Evolutionary conservation across 768 basidiomycete genomes (phyloP).

Genomic region (Leucocoprinus leucothites): DNA sequence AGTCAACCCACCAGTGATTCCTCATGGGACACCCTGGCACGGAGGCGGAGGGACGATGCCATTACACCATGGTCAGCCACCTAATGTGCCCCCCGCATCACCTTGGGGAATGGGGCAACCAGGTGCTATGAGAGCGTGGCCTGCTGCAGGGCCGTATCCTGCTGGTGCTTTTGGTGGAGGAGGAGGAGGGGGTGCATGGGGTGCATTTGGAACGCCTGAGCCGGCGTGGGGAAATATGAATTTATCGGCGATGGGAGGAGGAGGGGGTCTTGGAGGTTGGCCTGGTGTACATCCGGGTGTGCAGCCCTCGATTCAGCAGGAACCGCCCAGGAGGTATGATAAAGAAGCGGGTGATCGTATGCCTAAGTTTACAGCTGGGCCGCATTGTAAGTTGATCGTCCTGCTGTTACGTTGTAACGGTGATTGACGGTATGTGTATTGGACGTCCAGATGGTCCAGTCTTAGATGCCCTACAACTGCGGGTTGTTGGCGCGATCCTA

Average conservation of each 20-base stretch:
- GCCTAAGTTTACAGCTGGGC: slow-evolving; percentile 8
- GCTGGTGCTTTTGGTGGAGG: not conserved
- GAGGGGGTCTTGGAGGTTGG: not conserved
- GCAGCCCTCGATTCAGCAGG: not conserved
- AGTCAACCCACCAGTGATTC: not conserved
- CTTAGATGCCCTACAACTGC: slow-evolving; percentile 55
- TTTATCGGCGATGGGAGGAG: not conserved
- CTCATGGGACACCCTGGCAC: slow-evolving; percentile 1
- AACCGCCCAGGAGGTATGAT: not conserved
- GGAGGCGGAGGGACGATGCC: not conserved
- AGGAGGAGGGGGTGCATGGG: not conserved
- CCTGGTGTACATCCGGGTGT: not conserved
- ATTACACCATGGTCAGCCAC: not conserved
- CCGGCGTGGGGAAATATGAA: not conserved
- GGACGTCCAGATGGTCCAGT: slow-evolving; percentile 44
- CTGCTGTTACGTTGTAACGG: no score
- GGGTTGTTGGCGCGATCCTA: slow-evolving; percentile 43
- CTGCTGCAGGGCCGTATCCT: slow-evolving; percentile 1
- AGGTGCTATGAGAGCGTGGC: not conserved
- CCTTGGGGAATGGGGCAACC: not conserved
- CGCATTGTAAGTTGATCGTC: slow-evolving; percentile 9
- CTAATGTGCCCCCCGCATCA: not conserved
- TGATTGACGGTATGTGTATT: not conserved
- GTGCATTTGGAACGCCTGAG: not conserved
- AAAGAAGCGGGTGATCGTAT: slow-evolving; percentile 7